Base-by-base conservation (phyloP, 306 rosid species). In the Prunus mume region DNA sequence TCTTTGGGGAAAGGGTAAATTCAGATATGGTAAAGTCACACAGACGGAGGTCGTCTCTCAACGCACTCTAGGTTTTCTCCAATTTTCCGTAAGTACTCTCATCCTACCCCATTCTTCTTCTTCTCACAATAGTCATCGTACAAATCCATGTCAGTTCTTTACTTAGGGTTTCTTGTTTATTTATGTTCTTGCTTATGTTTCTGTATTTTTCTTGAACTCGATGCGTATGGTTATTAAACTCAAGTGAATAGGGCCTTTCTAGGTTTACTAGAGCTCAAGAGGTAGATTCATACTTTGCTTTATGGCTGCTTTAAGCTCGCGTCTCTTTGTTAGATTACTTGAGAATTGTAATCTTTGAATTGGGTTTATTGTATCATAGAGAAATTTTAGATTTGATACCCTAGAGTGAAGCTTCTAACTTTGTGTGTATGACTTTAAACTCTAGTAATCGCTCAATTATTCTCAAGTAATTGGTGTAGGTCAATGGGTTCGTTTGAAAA, bases 21-120 rank as follows among this genome's bases (percentile, higher is more conserved):
- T 57, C 67, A 9, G 15, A 22, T 25, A 72, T 72, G 66, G 38
- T 41, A 3, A 19, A 19, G 61, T 47, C n/a, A 13, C 54, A 49
- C 12, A 43, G 50, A 5, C 32, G 72, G 12, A 41, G 73, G 68
- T 13, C 45, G 47, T 51, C 65, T 34, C 41, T 12, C 34, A 14
- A 13, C 67, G 43, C 68, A 46, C 57, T 60, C 77, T 73, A 73
- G 58, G 77, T 45, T 58, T 73, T 43, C 43, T 60, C 68, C 19
- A 11, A 22, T 60, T 73, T 9, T 32, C 30, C 19, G 77, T 73
- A 45, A 58, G 77, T 73, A 9, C 28, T 13, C 22, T 25, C 62
- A n/a, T 11, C n/a, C 28, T 61, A 3, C 13, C 54, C 18, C 6
- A 49, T 60, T 25, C 65, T 24, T 24, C 4, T 19, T 58, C 60